Evolutionary conservation across 2,329 filamentous ascomycete genomes (phyloP), one percentile per base, ranked within the genome.

Genomic region (Xylariaceae sp.): DNA sequence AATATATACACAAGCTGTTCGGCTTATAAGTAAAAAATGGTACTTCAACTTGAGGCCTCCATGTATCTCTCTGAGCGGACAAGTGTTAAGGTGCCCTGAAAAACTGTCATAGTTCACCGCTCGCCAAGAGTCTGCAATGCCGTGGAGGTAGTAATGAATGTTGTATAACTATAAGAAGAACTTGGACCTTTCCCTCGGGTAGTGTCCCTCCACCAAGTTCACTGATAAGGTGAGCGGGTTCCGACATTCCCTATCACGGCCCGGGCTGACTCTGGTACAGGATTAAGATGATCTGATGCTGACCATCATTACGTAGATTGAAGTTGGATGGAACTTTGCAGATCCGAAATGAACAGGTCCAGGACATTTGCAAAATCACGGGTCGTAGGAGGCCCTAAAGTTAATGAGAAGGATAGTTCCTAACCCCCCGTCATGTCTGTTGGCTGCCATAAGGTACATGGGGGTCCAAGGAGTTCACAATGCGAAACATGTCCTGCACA

Each of bases 311-410:
- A n/a, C n/a, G n/a, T 24, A 40, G 36, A 43, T 46, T 29, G 34
- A 51, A 60, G 49, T 48, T 58, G 59, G 51, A 58, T 65, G 69
- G 69, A 69, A 66, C 47, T 37, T 57, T 53, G 64, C 53, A 60
- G 62, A 70, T 69, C 69, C 68, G 69, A 69, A 61, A 69, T 70
- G 67, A 70, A 39, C 61, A 66, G 67, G 65, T 44, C 23, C 28
- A 28, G 28, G 17, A 8, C 31, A 34, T n/a, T n/a, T 58, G 31
- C 41, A 47, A 34, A 19, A 19, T 28, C 23, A 43, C 33, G 28
- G 36, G 41, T 36, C 45, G 29, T 28, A 43, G 17, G 45, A 46
- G 34, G 23, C 26, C 34, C 47, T 40, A n/a, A 16, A 26, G 24
- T n/a, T 26, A 31, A 4, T 12, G 7, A 44, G 21, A 36, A 17